phyloP scores from a whole-genome alignment of 129 eudicot species.

The Chrysanthemum seticuspe region DNA sequence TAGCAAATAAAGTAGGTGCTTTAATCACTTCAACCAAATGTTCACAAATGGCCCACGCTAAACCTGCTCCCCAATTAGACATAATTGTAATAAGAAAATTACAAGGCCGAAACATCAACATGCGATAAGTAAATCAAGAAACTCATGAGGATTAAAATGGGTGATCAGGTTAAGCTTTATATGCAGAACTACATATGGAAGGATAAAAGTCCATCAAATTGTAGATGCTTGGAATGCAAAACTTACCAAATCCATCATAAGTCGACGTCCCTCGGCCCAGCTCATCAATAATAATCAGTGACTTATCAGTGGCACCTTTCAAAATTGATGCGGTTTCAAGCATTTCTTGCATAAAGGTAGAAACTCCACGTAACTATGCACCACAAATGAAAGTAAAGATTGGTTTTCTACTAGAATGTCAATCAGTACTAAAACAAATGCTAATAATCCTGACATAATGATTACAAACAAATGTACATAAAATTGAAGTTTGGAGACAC shows the following conservation, averaged over 20 bases:
- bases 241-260: constrained; percentile 98
- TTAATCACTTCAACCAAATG: constrained; percentile 85
- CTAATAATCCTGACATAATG: no score
- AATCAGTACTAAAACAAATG: no score
- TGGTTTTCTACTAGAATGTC: no score
- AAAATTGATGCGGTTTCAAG: constrained; percentile 96
- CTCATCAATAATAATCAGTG: constrained; percentile 87
- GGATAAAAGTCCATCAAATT: background rate
- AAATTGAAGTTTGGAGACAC: no score
- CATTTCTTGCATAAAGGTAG: constrained; percentile 99
- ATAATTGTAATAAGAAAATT: background rate
- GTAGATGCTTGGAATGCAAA: background rate
- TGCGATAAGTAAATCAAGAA: background rate
- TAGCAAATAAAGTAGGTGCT: constrained; percentile 96
- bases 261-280: constrained; percentile 99
- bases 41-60: constrained; percentile 99
- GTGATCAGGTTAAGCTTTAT: background rate
- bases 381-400: constrained; percentile 8
- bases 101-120: background rate
- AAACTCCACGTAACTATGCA: constrained; percentile 86
- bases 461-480: no score
- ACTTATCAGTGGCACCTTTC: constrained; percentile 94
- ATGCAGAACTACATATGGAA: constrained; percentile 1
- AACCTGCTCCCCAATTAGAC: constrained; percentile 51
- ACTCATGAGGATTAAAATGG: background rate